Evolutionary conservation across 2,329 filamentous ascomycete species (phyloP), one percentile per base, ranked within the genome.

Genomic region (Fusarium tricinctum): DNA sequence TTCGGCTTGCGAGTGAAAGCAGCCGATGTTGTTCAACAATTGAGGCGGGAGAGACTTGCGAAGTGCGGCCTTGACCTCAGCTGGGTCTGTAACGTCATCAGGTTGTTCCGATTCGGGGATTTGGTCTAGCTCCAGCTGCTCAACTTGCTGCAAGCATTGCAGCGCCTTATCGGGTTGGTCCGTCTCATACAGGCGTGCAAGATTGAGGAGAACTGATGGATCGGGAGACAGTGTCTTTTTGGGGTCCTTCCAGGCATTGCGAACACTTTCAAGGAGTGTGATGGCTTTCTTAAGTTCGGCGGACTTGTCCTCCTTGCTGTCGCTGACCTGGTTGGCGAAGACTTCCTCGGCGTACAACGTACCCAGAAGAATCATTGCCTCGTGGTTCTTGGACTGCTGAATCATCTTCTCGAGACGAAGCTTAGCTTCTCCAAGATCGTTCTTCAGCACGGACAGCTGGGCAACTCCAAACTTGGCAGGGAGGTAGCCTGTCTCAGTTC

Each of bases 21-120:
- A 97, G 7, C 93, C 96, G 77, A 98, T 97, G 77, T 99, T 99
- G 84, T 98, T 99, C 43, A 99, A 86, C 3, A 98, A 85, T 75
- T 97, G 94, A 6, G 96, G 96, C 2, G 94, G 92, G 2, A 99
- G 83, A 60, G 91, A 85, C 75, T 94, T 92, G 54, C 94, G 90
- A 28, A 97, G 84, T 17, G 85, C 84, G 22, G 83, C 82, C 56
- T 87, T 86, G 58, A 88, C 80, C 30, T 87, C 85, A 5, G 83
- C 85, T 59, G 91, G 87, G 53, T 92, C 89, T 3, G 73, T 74
- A 6, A 74, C 65, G 44, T 85, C 85, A 26, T 86, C 80, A 0
- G 91, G 89, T 23, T 85, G 84, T 47, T 94, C 91, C 13, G 91
- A 88, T 19, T 90, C 85, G 0, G 90, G 87, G 42, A 97, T 88